A percentile compares a stretch with the other conserved stretches of the same genome.
phyloP scores from a whole-genome alignment of 768 basidiomycete species.

The Rhodotorula paludigena region DNA sequence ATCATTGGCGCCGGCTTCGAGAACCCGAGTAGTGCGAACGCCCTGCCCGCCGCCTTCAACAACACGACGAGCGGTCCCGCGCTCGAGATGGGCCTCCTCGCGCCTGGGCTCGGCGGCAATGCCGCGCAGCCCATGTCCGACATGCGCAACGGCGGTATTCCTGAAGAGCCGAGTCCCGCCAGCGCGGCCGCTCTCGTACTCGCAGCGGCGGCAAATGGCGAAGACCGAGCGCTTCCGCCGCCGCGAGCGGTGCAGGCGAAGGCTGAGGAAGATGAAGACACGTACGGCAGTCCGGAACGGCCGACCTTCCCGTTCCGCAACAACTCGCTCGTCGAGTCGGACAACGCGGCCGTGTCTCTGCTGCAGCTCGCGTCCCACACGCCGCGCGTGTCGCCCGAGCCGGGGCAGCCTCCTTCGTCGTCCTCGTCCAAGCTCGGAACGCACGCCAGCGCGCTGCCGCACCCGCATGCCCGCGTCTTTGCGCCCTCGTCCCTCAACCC shows the following conservation, averaged over 20 bases:
- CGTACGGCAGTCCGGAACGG: neutral
- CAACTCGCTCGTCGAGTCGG: constrained; percentile 37
- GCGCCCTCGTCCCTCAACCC: neutral
- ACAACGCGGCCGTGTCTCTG: constrained; percentile 34
- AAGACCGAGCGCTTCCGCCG: constrained; percentile 1
- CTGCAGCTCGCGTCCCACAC: constrained; percentile 39
- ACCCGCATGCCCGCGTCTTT: constrained; percentile 9
- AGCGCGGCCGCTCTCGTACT: constrained; percentile 3
- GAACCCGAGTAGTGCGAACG: constrained; percentile 1
- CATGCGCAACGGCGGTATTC: constrained; percentile 19
- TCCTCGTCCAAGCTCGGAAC: neutral
- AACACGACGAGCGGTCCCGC: constrained; percentile 18
- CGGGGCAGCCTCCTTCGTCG: neutral
- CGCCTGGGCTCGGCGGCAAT: neutral
- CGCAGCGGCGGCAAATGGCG: constrained; percentile 7
- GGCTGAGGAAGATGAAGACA: constrained; percentile 11
- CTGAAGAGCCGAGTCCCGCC: constrained; percentile 5
- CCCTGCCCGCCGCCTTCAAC: constrained; percentile 1
- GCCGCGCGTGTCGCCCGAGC: constrained; percentile 36
- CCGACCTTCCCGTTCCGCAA: neutral
- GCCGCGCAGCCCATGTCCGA: constrained; percentile 24
- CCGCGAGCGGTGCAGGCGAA: constrained; percentile 3
- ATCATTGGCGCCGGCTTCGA: constrained; percentile 22
- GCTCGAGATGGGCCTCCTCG: neutral
- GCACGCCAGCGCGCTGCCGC: neutral